These are phyloP conservation scores for Dothistroma septosporum DNA, from an alignment of 2,329 filamentous ascomycete species.

Conservation along the genomic window DNA sequence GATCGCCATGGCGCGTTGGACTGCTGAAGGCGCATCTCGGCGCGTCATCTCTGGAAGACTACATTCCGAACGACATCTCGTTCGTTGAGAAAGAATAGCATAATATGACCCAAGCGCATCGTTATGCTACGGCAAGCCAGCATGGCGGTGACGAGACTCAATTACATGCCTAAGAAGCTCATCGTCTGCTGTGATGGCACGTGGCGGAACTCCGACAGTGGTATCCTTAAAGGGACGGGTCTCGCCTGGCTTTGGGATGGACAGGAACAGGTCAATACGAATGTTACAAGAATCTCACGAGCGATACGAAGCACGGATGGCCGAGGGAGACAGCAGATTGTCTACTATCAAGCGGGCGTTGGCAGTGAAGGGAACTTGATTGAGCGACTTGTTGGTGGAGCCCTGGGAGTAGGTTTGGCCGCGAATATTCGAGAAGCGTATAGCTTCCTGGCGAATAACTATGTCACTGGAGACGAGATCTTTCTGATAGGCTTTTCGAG, in stretches of 20 bases:
- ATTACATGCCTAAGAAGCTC: conserved; percentile 19
- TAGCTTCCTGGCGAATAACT: conserved; percentile 59
- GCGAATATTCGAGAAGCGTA: conserved; percentile 59
- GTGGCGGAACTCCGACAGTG: conserved; percentile 28
- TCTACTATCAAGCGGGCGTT: conserved; percentile 36
- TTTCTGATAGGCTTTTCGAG: conserved; percentile 45
- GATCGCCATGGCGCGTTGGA: background rate
- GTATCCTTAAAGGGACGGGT: conserved; percentile 21
- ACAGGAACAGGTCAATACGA: conserved; percentile 28
- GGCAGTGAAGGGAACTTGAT: conserved; percentile 34
- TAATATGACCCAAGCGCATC: background rate
- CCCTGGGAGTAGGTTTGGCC: conserved; percentile 32
- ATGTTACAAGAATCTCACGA: conserved; percentile 35
- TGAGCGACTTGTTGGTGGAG: conserved; percentile 31
- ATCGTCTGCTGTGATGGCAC: conserved; percentile 29
- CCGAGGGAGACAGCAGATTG: conserved; percentile 33
- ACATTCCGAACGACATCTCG: background rate
- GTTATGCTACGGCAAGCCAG: background rate
- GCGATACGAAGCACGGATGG: conserved; percentile 32
- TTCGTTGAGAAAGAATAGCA: background rate
- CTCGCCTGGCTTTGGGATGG: conserved; percentile 15
- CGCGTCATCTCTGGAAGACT: background rate
- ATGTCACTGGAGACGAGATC: conserved; percentile 38
- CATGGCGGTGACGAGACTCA: background rate
- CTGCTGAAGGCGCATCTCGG: background rate